Percentiles rank a stretch among this genome's conserved stretches.
Conservation (phyloP, 2,329 filamentous ascomycete genomes). For the Botrytis sinoallii region DNA sequence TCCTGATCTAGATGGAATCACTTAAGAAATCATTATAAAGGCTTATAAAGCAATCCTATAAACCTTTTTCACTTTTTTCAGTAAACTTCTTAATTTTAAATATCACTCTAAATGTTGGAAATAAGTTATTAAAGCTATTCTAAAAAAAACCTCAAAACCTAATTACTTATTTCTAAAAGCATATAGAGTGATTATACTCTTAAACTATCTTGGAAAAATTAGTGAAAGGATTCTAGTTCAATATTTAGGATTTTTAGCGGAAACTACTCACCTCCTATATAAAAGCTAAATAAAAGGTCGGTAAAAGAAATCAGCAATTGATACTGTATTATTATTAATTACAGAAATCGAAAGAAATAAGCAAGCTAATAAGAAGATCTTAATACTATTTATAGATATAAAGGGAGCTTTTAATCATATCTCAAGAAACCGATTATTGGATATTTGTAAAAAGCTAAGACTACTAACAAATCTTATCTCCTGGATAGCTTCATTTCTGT, state of each 20-base stretch:
- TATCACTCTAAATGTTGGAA: neutral
- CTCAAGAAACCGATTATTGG: too few relatives aligned
- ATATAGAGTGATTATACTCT: neutral
- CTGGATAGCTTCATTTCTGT: too few relatives aligned
- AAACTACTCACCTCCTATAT: constrained; percentile 1
- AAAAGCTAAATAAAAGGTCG: neutral
- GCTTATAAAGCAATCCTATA: neutral
- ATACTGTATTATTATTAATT: neutral
- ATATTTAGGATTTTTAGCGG: constrained; percentile 7
- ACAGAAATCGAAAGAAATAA: neutral
- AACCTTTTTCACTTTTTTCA: neutral
- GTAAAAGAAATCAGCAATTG: constrained; percentile 18
- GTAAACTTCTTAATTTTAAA: neutral
- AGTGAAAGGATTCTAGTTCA: constrained; percentile 2
- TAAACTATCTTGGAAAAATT: neutral
- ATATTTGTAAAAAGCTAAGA: too few relatives aligned
- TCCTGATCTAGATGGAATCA: neutral
- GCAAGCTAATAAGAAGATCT: neutral
- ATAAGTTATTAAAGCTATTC: neutral
- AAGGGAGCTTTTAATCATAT: neutral
- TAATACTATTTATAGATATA: constrained; percentile 13
- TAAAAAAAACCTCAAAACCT: neutral
- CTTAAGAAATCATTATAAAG: neutral
- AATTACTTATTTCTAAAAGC: neutral
- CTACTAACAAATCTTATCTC: too few relatives aligned